Conservation (phyloP, 1,284 basidiomycete genomes). For the Marasmius fiardii region DNA sequence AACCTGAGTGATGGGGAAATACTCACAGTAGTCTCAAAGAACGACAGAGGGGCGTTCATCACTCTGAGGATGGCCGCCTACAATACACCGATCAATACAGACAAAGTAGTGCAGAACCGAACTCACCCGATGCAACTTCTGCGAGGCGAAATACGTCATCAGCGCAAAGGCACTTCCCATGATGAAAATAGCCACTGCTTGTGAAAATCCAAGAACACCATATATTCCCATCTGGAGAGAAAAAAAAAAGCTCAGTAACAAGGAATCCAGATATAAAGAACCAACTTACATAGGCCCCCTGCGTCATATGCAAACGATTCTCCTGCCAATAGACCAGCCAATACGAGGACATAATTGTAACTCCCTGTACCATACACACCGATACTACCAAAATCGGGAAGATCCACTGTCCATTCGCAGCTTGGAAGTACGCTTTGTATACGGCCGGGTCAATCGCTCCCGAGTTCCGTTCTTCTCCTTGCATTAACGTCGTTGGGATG, state of each 20-base stretch:
- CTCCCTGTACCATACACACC: constrained; percentile 53
- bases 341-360: constrained; percentile 62
- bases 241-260: constrained; percentile 6
- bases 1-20: not conserved
- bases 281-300: constrained; percentile 65
- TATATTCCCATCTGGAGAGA: constrained; percentile 66
- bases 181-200: constrained; percentile 49
- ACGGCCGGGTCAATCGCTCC: constrained; percentile 51
- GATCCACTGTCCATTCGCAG: constrained; percentile 52
- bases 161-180: constrained; percentile 53
- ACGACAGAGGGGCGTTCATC: constrained; percentile 78
- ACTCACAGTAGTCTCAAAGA: constrained; percentile 82
- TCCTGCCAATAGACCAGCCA: constrained; percentile 78
- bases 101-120: not conserved
- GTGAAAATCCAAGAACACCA: constrained; percentile 49
- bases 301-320: constrained; percentile 45
- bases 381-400: constrained; percentile 52
- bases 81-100: constrained; percentile 25
- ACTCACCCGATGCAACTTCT: constrained; percentile 31
- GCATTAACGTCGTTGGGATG: constrained; percentile 53
- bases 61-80: constrained; percentile 60
- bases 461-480: constrained; percentile 58
- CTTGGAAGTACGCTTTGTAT: constrained; percentile 51
- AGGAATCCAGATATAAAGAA: too few relatives aligned
- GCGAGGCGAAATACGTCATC: constrained; percentile 62